Evolutionary conservation across 2,329 filamentous ascomycete genomes (phyloP).

Genomic region (Cytospora mali): DNA sequence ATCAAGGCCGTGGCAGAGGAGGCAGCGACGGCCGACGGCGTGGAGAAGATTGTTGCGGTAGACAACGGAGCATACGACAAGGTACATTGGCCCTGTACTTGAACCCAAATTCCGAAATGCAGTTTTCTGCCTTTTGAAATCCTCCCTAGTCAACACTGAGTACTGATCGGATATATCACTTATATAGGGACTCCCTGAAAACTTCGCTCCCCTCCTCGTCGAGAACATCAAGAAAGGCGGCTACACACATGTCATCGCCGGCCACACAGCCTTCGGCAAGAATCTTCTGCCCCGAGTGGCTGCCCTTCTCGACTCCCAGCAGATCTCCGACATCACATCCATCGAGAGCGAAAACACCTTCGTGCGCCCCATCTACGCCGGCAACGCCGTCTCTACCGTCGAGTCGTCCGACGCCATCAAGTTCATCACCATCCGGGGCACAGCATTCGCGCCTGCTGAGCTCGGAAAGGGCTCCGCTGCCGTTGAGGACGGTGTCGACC

Average conservation of each 20-base stretch:
- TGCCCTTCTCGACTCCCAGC: slow-evolving; percentile 87
- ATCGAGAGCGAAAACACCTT: slow-evolving; percentile 94
- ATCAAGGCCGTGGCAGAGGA: slow-evolving; percentile 77
- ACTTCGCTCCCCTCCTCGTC: slow-evolving; percentile 86
- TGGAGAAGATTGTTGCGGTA: slow-evolving; percentile 89
- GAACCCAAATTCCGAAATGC: too few species aligned
- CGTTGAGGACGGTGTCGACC: slow-evolving; percentile 81
- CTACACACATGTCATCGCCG: slow-evolving; percentile 88
- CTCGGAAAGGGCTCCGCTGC: slow-evolving; percentile 72
- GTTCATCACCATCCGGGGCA: slow-evolving; percentile 89
- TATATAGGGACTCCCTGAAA: slow-evolving; percentile 81
- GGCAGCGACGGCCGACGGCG: slow-evolving; percentile 83
- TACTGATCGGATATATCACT: neutral
- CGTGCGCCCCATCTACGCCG: slow-evolving; percentile 94
- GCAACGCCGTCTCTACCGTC: slow-evolving; percentile 95
- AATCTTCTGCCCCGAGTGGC: slow-evolving; percentile 89
- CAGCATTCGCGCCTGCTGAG: slow-evolving; percentile 79
- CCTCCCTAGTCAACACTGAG: neutral
- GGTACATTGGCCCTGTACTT: slow-evolving; percentile 48
- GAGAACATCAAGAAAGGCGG: slow-evolving; percentile 97
- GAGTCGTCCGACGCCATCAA: slow-evolving; percentile 86
- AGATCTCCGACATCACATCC: slow-evolving; percentile 86
- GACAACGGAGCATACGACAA: slow-evolving; percentile 92
- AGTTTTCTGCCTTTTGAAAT: too few species aligned
- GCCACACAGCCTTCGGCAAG: slow-evolving; percentile 96